These are phyloP conservation scores for Evansstolkia leycettana DNA, from an alignment of 495 filamentous ascomycete species.

Conservation along the genomic window DNA sequence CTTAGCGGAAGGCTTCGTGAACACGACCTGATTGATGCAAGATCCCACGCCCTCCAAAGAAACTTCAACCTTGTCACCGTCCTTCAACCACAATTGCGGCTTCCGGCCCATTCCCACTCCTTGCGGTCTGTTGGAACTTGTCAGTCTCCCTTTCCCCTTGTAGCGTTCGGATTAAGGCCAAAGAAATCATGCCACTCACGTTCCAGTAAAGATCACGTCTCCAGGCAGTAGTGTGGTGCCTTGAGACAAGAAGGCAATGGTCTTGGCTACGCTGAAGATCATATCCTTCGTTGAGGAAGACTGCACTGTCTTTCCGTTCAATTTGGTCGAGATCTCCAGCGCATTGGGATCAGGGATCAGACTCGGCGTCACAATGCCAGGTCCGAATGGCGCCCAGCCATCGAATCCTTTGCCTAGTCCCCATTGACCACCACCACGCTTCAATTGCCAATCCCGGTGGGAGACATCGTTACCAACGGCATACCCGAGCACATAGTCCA, in stretches of 20 bases:
- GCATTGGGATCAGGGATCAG: slow-evolving; percentile 59
- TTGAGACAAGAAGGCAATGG: slow-evolving; percentile 61
- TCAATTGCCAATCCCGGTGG: slow-evolving; percentile 75
- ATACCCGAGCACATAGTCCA: slow-evolving; percentile 71
- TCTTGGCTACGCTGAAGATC: slow-evolving; percentile 68
- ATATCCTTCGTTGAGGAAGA: slow-evolving; percentile 65
- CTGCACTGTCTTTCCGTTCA: slow-evolving; percentile 66
- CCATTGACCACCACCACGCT: slow-evolving; percentile 73
- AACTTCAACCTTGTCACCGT: slow-evolving; percentile 72
- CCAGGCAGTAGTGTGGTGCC: slow-evolving; percentile 69
- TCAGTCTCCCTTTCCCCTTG: slow-evolving; percentile 4
- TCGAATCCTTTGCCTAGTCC: slow-evolving; percentile 74
- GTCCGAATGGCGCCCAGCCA: slow-evolving; percentile 80
- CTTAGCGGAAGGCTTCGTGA: slow-evolving; percentile 42
- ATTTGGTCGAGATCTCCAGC: slow-evolving; percentile 49
- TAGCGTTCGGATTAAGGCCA: not conserved
- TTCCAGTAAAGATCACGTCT: slow-evolving; percentile 78
- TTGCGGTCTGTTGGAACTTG: slow-evolving; percentile 38
- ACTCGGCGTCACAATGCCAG: slow-evolving; percentile 58
- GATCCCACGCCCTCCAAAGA: slow-evolving; percentile 58
- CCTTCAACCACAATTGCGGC: slow-evolving; percentile 63
- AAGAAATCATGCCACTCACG: slow-evolving; percentile 35
- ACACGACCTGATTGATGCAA: slow-evolving; percentile 62
- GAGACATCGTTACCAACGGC: slow-evolving; percentile 74
- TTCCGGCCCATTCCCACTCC: slow-evolving; percentile 70